Conservation (phyloP, 768 basidiomycete species). For the Auriscalpium microsporum region DNA sequence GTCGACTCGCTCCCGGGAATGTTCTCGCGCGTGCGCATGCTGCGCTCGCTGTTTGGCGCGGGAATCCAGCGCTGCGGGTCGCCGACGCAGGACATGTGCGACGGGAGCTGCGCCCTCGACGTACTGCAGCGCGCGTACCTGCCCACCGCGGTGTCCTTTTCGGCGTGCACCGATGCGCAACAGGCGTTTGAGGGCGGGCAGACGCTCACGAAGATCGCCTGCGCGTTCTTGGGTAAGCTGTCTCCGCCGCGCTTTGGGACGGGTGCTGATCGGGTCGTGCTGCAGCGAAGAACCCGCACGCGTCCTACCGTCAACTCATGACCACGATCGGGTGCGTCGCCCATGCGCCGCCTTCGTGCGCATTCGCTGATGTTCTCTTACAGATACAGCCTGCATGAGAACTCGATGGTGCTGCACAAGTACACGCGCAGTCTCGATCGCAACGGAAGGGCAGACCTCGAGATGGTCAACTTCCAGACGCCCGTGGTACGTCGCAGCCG, state of each 20-base stretch:
- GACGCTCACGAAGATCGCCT: background rate
- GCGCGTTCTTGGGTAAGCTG: constrained; percentile 5
- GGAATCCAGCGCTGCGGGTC: background rate
- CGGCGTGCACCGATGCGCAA: constrained; percentile 18
- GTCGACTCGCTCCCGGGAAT: background rate
- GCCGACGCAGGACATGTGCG: too few species aligned
- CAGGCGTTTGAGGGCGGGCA: constrained; percentile 13
- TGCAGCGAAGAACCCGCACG: constrained; percentile 3
- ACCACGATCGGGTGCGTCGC: constrained; percentile 9
- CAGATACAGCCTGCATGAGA: constrained; percentile 7
- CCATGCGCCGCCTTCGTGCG: background rate
- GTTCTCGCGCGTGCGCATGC: background rate
- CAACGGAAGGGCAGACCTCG: background rate
- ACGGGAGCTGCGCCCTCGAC: too few species aligned
- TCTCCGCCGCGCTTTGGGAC: background rate
- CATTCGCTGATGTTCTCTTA: background rate
- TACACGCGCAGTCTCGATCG: background rate
- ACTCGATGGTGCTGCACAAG: constrained; percentile 2
- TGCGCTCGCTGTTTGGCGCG: background rate
- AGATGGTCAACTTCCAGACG: constrained; percentile 13
- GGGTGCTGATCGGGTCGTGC: background rate
- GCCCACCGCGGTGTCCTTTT: constrained; percentile 9
- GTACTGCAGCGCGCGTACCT: background rate
- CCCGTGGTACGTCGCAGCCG: constrained; percentile 6
- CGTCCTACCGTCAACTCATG: constrained; percentile 14